A percentile compares a stretch with the other conserved stretches of the same genome.
Evolutionary conservation across 305 asterid species (phyloP).

Genomic region (Salvia sclarea): DNA sequence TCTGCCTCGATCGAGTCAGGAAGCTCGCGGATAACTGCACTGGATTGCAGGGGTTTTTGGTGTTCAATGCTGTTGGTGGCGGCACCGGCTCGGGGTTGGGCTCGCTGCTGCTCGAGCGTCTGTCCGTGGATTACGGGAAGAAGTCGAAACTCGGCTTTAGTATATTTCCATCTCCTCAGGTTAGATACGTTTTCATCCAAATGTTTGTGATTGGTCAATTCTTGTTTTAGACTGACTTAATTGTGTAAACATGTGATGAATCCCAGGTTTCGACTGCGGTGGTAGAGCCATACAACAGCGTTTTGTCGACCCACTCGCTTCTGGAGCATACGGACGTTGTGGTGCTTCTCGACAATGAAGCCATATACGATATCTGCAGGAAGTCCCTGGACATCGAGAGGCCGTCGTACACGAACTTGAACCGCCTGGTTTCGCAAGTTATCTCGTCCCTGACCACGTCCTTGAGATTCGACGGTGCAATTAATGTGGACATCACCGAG

Average conservation of each 20-base stretch:
- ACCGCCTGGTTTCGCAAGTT: constrained; percentile 45
- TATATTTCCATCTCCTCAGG: constrained; percentile 51
- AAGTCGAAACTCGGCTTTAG: constrained; percentile 46
- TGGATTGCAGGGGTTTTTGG: constrained; percentile 51
- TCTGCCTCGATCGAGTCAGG: constrained; percentile 52
- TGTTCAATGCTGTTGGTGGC: constrained; percentile 51
- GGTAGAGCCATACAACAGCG: constrained; percentile 50
- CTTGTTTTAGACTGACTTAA: constrained; percentile 4
- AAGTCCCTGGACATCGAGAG: constrained; percentile 45
- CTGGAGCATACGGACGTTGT: constrained; percentile 51
- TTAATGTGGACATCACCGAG: constrained; percentile 46
- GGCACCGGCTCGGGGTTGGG: constrained; percentile 57
- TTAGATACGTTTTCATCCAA: constrained; percentile 21
- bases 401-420: constrained; percentile 46
- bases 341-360: constrained; percentile 51
- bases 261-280: constrained; percentile 51
- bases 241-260: neutral
- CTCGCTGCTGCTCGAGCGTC: constrained; percentile 49
- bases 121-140: constrained; percentile 46
- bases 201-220: constrained; percentile 5
- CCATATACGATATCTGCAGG: constrained; percentile 49
- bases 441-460: constrained; percentile 50
- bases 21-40: constrained; percentile 54
- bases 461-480: constrained; percentile 49
- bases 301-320: constrained; percentile 46